These are phyloP conservation scores for Fusarium tupiense DNA, from an alignment of 2,329 filamentous ascomycete genomes.

Conservation along the genomic window DNA sequence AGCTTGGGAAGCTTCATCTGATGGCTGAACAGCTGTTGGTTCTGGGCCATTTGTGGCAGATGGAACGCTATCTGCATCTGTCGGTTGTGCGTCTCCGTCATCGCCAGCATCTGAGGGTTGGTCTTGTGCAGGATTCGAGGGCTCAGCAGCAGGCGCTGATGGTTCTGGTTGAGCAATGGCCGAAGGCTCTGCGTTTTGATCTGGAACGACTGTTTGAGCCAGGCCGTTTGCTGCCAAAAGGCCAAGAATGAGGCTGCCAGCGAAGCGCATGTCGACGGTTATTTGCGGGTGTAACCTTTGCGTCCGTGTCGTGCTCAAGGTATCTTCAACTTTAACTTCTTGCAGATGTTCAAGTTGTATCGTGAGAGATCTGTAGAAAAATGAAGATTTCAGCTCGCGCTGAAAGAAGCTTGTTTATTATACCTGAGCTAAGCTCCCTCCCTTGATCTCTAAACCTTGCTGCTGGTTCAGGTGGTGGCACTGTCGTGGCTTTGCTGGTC, in stretches of 20 bases:
- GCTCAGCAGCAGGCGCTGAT: constrained; percentile 20
- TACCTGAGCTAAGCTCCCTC: constrained; percentile 22
- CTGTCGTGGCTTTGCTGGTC: constrained; percentile 28
- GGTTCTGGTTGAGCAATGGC: constrained; percentile 18
- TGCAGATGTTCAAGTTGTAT: neutral
- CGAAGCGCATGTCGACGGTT: constrained; percentile 20
- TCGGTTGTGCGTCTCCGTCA: neutral
- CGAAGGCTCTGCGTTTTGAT: constrained; percentile 6
- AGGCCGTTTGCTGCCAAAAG: constrained; percentile 27
- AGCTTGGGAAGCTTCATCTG: constrained; percentile 5
- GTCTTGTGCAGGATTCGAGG: constrained; percentile 7
- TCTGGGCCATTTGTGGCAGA: constrained; percentile 3
- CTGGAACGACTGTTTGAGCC: constrained; percentile 16
- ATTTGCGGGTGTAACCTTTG: neutral
- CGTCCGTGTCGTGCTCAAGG: neutral
- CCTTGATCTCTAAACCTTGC: neutral
- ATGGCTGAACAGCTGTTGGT: constrained; percentile 4
- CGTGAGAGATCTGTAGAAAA: neutral
- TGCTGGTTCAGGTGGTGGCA: constrained; percentile 13
- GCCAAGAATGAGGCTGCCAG: constrained; percentile 24
- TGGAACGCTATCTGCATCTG: neutral
- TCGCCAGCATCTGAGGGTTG: neutral
- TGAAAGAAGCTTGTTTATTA: constrained; percentile 18
- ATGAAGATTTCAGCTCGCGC: neutral
- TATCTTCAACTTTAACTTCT: neutral